Base-by-base conservation (phyloP, 306 rosid genomes). In the Vigna reflexopilosa region DNA sequence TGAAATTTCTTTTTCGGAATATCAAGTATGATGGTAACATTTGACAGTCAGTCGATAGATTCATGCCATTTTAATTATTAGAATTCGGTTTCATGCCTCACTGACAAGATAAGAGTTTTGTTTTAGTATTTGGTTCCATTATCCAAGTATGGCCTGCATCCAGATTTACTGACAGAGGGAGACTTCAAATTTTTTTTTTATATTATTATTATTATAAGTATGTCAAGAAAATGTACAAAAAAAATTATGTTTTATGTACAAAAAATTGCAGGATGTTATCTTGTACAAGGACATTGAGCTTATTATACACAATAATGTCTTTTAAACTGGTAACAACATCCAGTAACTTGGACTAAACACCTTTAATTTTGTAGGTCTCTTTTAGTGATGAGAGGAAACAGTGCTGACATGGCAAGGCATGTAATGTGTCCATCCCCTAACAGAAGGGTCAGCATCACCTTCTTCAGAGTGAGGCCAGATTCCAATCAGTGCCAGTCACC, bases 331-430 rank as follows among this genome's bases (percentile, higher is more conserved):
- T 54, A 64, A 34, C 10, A 54, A 40, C 49, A 65, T 71, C 26
- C 7, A 36, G 42, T 54, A 56, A 63, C 42, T 1, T 62, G 45
- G 14, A 16, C 47, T 4, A 45, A 22, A 47, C 34, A 14, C 20
- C 13, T 58, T 82, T 24, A 9, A 36, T 49, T 62, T 62, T 84
- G 77, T 86, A 96, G 99, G 85, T 91, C 97, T 49, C 91, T 96
- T 70, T 16, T 96, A 19, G 98, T 93, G 78, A 90, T 93, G 99
- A 96, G 99, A 75, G 99, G 99, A 73, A 91, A 96, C 89, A 93
- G 99, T 73, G 91, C 93, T 57, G 99, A 96, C 83, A 93, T 86
- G 92, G 97, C 99, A 44, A 87, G 98, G 70, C 99, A 96, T n/a
- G 99, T 96, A 68, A 96, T 93, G 91, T 93, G 97, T 76, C 96